Evolutionary conservation across 83 land plant species (phyloP).

Genomic region (Picea abies): DNA sequence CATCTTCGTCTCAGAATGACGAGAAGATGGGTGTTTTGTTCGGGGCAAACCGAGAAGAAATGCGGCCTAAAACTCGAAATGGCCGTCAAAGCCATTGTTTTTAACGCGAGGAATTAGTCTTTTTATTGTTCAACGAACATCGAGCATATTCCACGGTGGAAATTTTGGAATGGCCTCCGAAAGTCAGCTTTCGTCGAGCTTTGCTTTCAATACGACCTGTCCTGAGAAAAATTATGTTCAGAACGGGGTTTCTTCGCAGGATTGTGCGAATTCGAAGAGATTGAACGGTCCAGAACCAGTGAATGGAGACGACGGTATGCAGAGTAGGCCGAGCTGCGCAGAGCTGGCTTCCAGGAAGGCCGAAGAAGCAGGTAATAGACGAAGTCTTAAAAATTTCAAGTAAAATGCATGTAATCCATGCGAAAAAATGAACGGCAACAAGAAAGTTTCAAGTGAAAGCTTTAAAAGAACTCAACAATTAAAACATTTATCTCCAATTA

Average conservation of each 20-base stretch:
- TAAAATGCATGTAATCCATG: background rate
- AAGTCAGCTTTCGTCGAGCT: background rate
- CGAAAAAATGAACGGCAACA: background rate
- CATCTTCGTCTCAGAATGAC: background rate
- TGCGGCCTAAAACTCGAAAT: background rate
- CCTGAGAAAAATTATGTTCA: background rate
- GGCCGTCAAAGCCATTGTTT: background rate
- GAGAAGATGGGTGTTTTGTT: conserved; percentile 5
- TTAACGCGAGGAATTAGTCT: background rate
- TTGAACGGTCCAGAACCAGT: background rate
- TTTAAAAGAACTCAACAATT: background rate
- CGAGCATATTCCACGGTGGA: background rate
- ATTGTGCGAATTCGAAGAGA: background rate
- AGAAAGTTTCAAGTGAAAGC: background rate
- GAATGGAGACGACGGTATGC: background rate
- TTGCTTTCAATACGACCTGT: background rate
- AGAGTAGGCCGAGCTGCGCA: conserved; percentile 2
- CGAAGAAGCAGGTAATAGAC: conserved; percentile 46
- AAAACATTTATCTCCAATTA: background rate
- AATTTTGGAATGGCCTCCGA: background rate
- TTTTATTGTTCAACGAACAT: background rate
- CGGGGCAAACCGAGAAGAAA: background rate
- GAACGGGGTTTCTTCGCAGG: too few species aligned
- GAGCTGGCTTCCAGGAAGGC: conserved; percentile 49
- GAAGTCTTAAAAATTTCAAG: background rate